Conservation (phyloP, 2,329 filamentous ascomycete genomes). For the Cercospora beticola region DNA sequence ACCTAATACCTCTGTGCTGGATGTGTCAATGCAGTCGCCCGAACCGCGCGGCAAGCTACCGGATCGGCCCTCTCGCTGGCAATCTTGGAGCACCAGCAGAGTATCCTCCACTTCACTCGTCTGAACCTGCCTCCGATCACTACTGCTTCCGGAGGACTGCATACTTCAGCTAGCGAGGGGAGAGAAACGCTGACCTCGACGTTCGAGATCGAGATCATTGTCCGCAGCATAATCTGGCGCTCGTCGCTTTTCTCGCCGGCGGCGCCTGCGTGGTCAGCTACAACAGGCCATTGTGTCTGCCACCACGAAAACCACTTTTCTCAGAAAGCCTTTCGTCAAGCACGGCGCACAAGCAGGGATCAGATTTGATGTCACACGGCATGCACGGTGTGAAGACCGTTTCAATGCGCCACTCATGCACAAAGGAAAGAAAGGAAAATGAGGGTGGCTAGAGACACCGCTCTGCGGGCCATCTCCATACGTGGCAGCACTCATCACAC, state of each 20-base stretch:
- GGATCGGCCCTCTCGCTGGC: not conserved
- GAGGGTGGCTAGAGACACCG: not conserved
- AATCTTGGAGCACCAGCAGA: not conserved
- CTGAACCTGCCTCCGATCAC: not conserved
- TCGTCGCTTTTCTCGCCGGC: not conserved
- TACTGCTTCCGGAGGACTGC: not conserved
- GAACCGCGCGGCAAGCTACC: not conserved
- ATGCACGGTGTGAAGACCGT: slow-evolving; percentile 3
- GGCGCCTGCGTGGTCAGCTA: slow-evolving; percentile 13
- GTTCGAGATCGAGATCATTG: not conserved
- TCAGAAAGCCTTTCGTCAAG: not conserved
- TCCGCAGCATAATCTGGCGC: not conserved
- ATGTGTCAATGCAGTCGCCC: slow-evolving; percentile 20
- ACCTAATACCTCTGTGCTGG: not conserved
- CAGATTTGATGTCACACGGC: not conserved
- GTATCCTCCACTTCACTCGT: not conserved
- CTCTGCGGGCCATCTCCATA: not conserved
- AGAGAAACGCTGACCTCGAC: not conserved
- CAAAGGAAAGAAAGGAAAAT: not conserved
- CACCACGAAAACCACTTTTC: slow-evolving; percentile 9
- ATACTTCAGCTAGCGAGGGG: not conserved
- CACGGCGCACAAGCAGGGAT: not conserved
- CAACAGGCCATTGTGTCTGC: not conserved
- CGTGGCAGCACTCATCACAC: not conserved
- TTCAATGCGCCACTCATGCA: not conserved